Evolutionary conservation across 345 rosid species (phyloP), one percentile per base, ranked within the genome.

Genomic region (Psidium friedrichsthalianum): DNA sequence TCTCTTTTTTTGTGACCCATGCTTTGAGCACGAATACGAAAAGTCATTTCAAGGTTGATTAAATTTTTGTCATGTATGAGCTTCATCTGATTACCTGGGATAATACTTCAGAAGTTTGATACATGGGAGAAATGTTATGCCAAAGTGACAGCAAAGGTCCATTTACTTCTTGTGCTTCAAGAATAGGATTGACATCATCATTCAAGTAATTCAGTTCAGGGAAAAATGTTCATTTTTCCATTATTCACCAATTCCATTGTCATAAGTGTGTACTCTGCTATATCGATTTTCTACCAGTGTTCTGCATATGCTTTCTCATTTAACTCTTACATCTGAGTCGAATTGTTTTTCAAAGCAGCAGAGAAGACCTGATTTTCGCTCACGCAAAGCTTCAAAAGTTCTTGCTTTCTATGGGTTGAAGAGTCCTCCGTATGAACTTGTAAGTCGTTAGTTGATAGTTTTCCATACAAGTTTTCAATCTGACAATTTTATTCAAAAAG

Each of bases 401-500:
- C 89, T 90, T 51, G 95, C 99, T 89, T 95, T 92, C 91, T 89
- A 94, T 85, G 96, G 96, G 78, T 86, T 97, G 88, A 95, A 92
- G 96, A 88, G 91, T 52, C 98, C 98, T 87, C 99, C 99, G 55
- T 95, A 97, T 91, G 84, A 94, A 76, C 96, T 95, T 78, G 99
- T 97, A 88, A 89, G 95, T 88, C 12, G n/a, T 82, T 24, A 54
- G 52, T 56, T 32, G 5, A 29, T 55, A 27, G 7, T 52, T n/a
- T 42, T 3, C 25, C 32, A n/a, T 82, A 49, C 22, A 42, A 21
- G 3, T 51, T 49, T 82, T 25, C 6, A 21, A 51, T 82, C 83
- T 8, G 55, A 82, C 40, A 47, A n/a, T 52, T 49, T 82, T 82
- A 29, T 25, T 40, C 18, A 12, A 29, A 55, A 36, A 0, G 6